Evolutionary conservation across 176 grass and related monocot species (phyloP).

Genomic region (Bolboschoenus planiculmis): DNA sequence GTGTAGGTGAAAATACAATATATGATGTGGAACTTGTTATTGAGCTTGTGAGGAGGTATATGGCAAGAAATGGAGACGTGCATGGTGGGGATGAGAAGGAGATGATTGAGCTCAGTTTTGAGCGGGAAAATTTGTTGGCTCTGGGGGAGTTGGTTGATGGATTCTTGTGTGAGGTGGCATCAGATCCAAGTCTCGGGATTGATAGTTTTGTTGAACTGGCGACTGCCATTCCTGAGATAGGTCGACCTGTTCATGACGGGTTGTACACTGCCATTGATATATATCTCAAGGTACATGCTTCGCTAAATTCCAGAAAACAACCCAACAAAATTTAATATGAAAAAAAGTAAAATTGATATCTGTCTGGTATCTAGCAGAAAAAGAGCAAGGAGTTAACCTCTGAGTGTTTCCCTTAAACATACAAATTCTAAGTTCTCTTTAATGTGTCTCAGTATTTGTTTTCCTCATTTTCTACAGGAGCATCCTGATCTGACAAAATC

Average conservation of each 20-base stretch:
- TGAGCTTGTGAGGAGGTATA: constrained; percentile 69
- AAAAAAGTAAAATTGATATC: background rate
- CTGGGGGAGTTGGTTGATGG: constrained; percentile 78
- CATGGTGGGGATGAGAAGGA: constrained; percentile 48
- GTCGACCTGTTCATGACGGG: constrained; percentile 65
- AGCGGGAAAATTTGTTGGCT: constrained; percentile 55
- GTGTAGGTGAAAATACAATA: background rate
- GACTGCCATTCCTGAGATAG: constrained; percentile 57
- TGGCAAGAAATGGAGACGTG: constrained; percentile 40
- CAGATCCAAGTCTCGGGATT: constrained; percentile 65
- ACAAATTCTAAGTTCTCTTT: background rate
- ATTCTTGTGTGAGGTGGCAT: constrained; percentile 73
- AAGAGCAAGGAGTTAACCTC: background rate
- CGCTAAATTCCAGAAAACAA: background rate
- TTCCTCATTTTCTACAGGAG: constrained; percentile 41
- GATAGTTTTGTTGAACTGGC: constrained; percentile 68
- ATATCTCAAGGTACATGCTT: constrained; percentile 78
- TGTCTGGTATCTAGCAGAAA: constrained; percentile 2
- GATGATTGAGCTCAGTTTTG: constrained; percentile 63
- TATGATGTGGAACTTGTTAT: constrained; percentile 67
- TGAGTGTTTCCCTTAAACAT: background rate
- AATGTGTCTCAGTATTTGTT: constrained; percentile 14
- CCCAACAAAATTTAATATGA: background rate
- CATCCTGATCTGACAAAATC: constrained; percentile 64
- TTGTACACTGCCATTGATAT: constrained; percentile 84